Evolutionary conservation across 2,329 filamentous ascomycete species (phyloP), one percentile per base, ranked within the genome.

Genomic region (Aspergillus candidus): DNA sequence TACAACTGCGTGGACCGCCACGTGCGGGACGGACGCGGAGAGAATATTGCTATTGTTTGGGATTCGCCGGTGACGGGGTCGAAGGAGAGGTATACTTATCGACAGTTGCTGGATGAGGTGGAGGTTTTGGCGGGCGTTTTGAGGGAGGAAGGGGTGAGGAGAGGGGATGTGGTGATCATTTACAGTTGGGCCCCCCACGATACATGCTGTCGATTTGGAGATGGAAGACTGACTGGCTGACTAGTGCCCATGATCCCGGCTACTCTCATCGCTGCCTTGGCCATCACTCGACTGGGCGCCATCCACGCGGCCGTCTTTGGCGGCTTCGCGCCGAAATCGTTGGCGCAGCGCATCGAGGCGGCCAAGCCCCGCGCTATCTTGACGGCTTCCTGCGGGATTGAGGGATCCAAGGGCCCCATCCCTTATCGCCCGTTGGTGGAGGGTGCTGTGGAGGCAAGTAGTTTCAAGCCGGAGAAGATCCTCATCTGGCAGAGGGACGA

Each of bases 181-280:
- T 97, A 96, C 67, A 95, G 84, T 87, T 67, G 62, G 80, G 6
- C 18, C 18, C 6, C 18, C 18, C 3, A 5, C 6, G 4, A 2
- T 2, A 22, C 18, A 22, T 22, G 2, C 3, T 5, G 22, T 27
- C 6, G 7, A 3, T 17, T 2, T 4, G 12, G 5, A 7, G 32
- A 11, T 11, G 3, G 22, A 10, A 31, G 4, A 6, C 31, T 47
- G 13, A 43, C 11, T 13, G 34, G 8, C 15, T n/a, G 17, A 27
- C 2, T 51, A 88, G 84, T 96, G 90, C 90, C 90, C 43, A 96
- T 96, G 90, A 88, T 96, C 35, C 90, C 91, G 1, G 83, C 88
- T 0, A 86, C 89, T 2, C 65, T 95, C n/a, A 81, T 94, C 49
- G 90, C 86, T 8, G 88, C 93, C 52, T 79, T 96, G 4, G 89